Evolutionary conservation across 2,329 filamentous ascomycete species (phyloP), one percentile per base, ranked within the genome.

Genomic region (Phialophora macrospora): DNA sequence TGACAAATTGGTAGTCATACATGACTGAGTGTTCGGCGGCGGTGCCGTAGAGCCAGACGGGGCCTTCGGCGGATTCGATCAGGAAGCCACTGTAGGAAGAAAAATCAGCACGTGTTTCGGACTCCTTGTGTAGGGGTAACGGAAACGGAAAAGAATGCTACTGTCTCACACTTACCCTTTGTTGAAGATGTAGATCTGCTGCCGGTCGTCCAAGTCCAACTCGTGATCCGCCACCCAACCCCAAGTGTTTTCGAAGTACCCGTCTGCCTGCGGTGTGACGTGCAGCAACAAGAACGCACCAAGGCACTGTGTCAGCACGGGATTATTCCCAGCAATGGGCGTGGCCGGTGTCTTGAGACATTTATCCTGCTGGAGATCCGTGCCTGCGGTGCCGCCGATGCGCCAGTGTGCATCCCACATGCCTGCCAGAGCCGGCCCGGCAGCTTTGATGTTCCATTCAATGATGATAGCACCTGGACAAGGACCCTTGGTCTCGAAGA

Each of bases 1-100:
- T 80, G 70, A 80, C 77, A 59, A 91, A 79, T 71, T 90, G 86
- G 75, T 91, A 91, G 74, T 91, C 87, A 81, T 91, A 92, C n/a
- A 90, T 77, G 1, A 84, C 81, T 56, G 83, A 83, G 75, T 91
- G 89, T 77, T 92, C 89, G 0, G 85, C 84, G 0, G 85, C 82
- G 0, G 87, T 88, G 8, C 87, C 89, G 56, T 84, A 86, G 24
- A 90, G 76, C 88, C 88, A 90, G 30, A 81, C 79, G 7, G 80
- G 79, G 4, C 67, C 68, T 49, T 70, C 58, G 17, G 63, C 52
- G 12, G 60, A 70, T 62, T 82, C 79, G 41, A 80, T 71, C 1
- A 81, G 73, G 26, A 80, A 72, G 8, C 79, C 79, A 4, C 82
- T 79, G 22, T 8, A 75, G 17, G 80, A 64, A 54, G 30, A 58